Evolutionary conservation across 2,329 filamentous ascomycete genomes (phyloP).

Genomic region (Neofusicoccum parvum): DNA sequence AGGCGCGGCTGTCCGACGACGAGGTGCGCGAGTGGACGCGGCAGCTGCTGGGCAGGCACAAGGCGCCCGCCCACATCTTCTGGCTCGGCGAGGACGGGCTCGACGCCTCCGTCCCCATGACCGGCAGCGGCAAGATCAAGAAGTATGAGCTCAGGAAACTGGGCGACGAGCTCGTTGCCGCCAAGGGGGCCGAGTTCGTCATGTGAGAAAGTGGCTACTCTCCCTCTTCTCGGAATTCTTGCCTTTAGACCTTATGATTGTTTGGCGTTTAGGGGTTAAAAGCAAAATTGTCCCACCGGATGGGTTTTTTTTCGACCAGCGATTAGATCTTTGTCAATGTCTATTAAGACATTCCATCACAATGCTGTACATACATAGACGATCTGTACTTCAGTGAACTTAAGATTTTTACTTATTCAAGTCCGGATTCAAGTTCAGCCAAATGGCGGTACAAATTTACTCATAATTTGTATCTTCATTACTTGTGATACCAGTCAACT

Average conservation of each 20-base stretch:
- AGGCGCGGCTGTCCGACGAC: constrained; percentile 33
- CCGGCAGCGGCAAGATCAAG: constrained; percentile 49
- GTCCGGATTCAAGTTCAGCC: background rate
- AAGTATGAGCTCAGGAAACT: constrained; percentile 40
- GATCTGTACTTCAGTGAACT: too few species aligned
- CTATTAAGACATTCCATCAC: background rate
- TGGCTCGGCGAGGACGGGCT: constrained; percentile 63
- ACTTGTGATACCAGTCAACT: too few species aligned
- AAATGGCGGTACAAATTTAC: too few species aligned
- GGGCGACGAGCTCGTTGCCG: background rate
- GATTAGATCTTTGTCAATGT: background rate
- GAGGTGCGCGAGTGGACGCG: constrained; percentile 42
- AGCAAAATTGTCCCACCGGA: background rate
- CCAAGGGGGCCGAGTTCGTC: background rate
- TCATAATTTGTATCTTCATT: too few species aligned
- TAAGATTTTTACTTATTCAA: background rate
- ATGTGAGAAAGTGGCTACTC: background rate
- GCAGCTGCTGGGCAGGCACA: constrained; percentile 43
- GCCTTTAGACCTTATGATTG: too few species aligned
- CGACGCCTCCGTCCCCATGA: constrained; percentile 40
- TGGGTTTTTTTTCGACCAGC: background rate
- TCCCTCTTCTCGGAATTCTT: background rate
- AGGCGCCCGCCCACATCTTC: constrained; percentile 71
- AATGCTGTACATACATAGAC: too few species aligned
- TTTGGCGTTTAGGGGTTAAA: background rate